Base-by-base conservation (phyloP, 352 stramenopile genomes). In the Globisporangium barbulae region DNA sequence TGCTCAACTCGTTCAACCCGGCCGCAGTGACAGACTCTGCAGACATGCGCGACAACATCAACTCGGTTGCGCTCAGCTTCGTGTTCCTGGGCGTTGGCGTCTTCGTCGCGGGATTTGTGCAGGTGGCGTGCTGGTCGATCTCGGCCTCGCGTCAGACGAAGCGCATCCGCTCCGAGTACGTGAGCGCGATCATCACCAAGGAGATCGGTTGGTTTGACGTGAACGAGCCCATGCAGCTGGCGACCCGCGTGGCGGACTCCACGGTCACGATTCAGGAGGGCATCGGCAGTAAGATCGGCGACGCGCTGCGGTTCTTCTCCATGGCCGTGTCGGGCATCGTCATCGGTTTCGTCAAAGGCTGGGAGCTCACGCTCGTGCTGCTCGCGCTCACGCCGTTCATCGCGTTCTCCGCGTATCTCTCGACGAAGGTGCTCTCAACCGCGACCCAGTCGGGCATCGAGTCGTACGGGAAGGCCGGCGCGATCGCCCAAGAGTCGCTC, bases 401-500 rank as follows among this genome's bases (percentile, higher is more conserved):
- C 19, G 84, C 83, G 0, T 56, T 76, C 28, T 79, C 75, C 1
- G 72, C 63, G 21, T 88, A 75, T 48, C 64, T 89, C 10, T 55
- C 71, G 1, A 91, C 85, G 70, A 81, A 79, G 22, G 68, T 81
- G 37, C 35, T 93, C 37, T 68, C 78, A 0, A 68, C 64, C 0
- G 74, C 82, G 9, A 86, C 75, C 1, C 75, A 91, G 30, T 63
- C 60, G 5, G 75, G 73, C 25, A 75, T 88, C 12, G 72, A 90
- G 30, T 83, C 79, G 49, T 91, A 91, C 53, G 76, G 67, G 13
- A 72, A 90, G 52, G 85, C 82, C 30, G 85, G 85, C 28, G 76
- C 81, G 0, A 62, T 94, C n/a, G 83, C 83, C 1, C 82, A 96
- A 53, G 87, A 94, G 44, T 69, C 79, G 2, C 69, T 93, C 30